Evolutionary conservation across 2,329 filamentous ascomycete genomes (phyloP).

Genomic region (Fusarium nodosum): DNA sequence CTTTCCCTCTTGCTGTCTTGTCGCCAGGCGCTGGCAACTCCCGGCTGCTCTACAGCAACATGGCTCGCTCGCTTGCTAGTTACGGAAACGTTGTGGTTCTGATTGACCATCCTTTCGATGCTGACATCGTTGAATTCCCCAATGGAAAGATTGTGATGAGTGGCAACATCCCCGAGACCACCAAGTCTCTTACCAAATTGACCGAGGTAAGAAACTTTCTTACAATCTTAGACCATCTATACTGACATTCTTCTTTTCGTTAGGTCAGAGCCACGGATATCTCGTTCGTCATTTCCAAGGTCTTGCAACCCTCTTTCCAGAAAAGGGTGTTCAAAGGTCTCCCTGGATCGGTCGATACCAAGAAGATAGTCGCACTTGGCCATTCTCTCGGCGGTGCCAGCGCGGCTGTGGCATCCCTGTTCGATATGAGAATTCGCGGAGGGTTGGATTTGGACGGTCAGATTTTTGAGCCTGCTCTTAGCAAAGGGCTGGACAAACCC

Average conservation of each 20-base stretch:
- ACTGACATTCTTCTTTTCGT: slow-evolving; percentile 2
- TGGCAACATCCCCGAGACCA: slow-evolving; percentile 32
- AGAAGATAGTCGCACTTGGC: slow-evolving; percentile 54
- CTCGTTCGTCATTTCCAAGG: slow-evolving; percentile 55
- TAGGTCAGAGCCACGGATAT: slow-evolving; percentile 56
- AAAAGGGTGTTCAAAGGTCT: slow-evolving; percentile 39
- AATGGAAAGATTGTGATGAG: slow-evolving; percentile 53
- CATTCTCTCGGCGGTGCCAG: slow-evolving; percentile 59
- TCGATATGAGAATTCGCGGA: slow-evolving; percentile 53
- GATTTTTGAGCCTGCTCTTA: slow-evolving; percentile 51
- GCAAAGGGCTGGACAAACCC: slow-evolving; percentile 48
- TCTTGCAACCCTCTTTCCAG: slow-evolving; percentile 43
- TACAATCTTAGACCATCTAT: rapidly evolving
- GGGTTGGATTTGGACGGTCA: slow-evolving; percentile 60
- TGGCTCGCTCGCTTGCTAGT: slow-evolving; percentile 61
- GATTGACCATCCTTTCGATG: slow-evolving; percentile 65
- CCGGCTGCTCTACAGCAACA: slow-evolving; percentile 59
- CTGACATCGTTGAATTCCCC: slow-evolving; percentile 61
- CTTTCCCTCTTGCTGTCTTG: slow-evolving; percentile 55
- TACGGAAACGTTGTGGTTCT: slow-evolving; percentile 62
- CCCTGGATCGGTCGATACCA: slow-evolving; percentile 46
- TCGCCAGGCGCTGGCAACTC: slow-evolving; percentile 61
- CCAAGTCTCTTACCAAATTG: slow-evolving; percentile 29
- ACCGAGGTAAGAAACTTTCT: slow-evolving; percentile 27
- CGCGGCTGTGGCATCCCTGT: slow-evolving; percentile 51